phyloP scores from a whole-genome alignment of 805 yeast species.

The Candida ipomoeae region DNA sequence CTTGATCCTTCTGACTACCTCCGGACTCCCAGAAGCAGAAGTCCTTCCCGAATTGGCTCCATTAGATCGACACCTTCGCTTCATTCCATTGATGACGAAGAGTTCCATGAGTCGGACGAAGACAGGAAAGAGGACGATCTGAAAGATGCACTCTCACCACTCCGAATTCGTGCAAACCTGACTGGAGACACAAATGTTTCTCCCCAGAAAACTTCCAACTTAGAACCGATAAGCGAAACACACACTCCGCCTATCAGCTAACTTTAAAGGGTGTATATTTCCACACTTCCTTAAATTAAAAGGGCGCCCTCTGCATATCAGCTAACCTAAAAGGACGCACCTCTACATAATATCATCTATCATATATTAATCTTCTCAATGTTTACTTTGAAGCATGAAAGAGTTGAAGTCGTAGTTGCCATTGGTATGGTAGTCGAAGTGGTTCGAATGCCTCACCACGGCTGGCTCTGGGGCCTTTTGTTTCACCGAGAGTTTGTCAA shows the following conservation, averaged over 20 bases:
- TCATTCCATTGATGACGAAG: conserved; percentile 24
- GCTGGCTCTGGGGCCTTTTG: not conserved
- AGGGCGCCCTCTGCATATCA: conserved; percentile 11
- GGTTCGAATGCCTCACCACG: conserved; percentile 11
- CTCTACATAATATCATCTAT: not conserved
- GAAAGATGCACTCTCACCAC: not conserved
- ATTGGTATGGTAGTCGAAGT: conserved; percentile 32
- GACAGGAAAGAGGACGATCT: conserved; percentile 10
- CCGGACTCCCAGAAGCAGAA: conserved; percentile 11
- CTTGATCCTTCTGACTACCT: conserved; percentile 11
- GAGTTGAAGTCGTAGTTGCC: conserved; percentile 36
- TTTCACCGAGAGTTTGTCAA: not conserved
- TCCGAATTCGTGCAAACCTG: not conserved
- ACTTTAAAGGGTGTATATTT: not conserved
- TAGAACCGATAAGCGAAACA: conserved; percentile 23
- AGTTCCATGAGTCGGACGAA: conserved; percentile 17
- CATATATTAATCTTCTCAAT: not conserved
- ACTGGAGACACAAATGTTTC: not conserved
- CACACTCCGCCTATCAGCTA: conserved; percentile 12
- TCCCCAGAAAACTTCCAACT: conserved; percentile 6
- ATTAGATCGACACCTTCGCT: conserved; percentile 27
- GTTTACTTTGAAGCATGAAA: conserved; percentile 27
- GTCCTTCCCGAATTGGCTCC: conserved; percentile 29
- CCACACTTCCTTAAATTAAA: no score
- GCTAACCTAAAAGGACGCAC: not conserved